Conservation (phyloP, 495 filamentous ascomycete genomes). For the Pyrenula massariospora region DNA sequence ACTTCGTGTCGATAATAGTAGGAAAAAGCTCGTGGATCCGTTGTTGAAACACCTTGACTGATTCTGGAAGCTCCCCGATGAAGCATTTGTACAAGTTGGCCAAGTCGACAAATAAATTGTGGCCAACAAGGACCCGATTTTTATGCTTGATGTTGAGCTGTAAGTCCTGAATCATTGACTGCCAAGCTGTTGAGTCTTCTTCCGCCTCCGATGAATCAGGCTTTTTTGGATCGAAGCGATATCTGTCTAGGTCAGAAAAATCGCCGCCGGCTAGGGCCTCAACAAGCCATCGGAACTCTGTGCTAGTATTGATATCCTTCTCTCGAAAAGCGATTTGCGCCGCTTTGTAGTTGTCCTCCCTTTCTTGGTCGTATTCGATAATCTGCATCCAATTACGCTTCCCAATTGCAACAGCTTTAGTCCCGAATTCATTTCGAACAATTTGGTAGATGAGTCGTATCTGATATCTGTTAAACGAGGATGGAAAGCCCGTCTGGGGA, state of each 20-base stretch:
- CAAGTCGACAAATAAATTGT: slow-evolving; percentile 69
- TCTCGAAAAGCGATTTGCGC: slow-evolving; percentile 24
- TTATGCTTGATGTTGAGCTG: slow-evolving; percentile 19
- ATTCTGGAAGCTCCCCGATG: slow-evolving; percentile 51
- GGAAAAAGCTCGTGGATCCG: slow-evolving; percentile 51
- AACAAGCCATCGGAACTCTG: slow-evolving; percentile 58
- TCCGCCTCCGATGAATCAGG: slow-evolving; percentile 26
- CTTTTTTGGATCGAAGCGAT: slow-evolving; percentile 21
- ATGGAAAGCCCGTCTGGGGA: slow-evolving; percentile 4
- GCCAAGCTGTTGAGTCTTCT: slow-evolving; percentile 26
- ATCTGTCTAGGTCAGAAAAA: slow-evolving; percentile 34
- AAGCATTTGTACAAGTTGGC: slow-evolving; percentile 61
- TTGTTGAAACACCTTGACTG: slow-evolving; percentile 45
- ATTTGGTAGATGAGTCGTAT: slow-evolving; percentile 59
- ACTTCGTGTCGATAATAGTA: slow-evolving; percentile 66
- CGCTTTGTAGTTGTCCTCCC: slow-evolving; percentile 30
- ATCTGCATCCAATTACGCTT: slow-evolving; percentile 40
- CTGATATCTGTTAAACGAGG: slow-evolving; percentile 35
- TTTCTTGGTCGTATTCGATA: slow-evolving; percentile 29
- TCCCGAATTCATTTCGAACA: slow-evolving; percentile 46
- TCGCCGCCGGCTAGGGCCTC: slow-evolving; percentile 55
- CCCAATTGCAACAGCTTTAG: slow-evolving; percentile 35
- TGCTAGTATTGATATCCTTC: slow-evolving; percentile 30
- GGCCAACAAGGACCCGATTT: slow-evolving; percentile 51
- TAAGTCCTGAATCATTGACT: slow-evolving; percentile 20